phyloP scores from a whole-genome alignment of 2,329 filamentous ascomycete species.

The Hortaea sp. region DNA sequence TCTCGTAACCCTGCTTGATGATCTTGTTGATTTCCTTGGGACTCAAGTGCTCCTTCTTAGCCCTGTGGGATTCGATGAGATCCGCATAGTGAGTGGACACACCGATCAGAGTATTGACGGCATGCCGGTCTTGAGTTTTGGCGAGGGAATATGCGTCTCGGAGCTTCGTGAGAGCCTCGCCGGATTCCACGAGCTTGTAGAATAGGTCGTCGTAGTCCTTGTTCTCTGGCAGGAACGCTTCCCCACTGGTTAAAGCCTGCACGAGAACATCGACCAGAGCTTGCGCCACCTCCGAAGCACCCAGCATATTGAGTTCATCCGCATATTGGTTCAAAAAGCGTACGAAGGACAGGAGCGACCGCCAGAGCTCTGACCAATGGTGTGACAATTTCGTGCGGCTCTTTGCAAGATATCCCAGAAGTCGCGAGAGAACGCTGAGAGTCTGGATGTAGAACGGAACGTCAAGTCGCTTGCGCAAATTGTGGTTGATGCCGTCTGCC shows the following conservation, averaged over 20 bases:
- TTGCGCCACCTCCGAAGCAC: conserved; percentile 65
- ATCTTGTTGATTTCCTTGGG: conserved; percentile 77
- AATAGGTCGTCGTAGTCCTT: conserved; percentile 91
- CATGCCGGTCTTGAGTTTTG: conserved; percentile 39
- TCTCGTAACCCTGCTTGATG: conserved; percentile 95
- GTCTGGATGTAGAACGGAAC: conserved; percentile 60
- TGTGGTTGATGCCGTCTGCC: conserved; percentile 88
- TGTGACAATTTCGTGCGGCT: conserved; percentile 72
- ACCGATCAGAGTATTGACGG: conserved; percentile 74
- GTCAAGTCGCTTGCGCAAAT: conserved; percentile 75
- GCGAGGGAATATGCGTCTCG: conserved; percentile 58
- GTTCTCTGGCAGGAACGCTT: conserved; percentile 80
- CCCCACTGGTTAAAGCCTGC: conserved; percentile 73
- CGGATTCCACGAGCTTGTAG: conserved; percentile 93
- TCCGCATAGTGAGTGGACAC: conserved; percentile 81
- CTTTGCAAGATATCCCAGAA: conserved; percentile 74
- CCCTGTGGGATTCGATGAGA: conserved; percentile 54
- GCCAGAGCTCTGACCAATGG: conserved; percentile 94
- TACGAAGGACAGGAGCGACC: conserved; percentile 74
- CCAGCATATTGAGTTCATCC: conserved; percentile 60
- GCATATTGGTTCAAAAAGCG: conserved; percentile 85
- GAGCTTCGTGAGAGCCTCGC: conserved; percentile 73
- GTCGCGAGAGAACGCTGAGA: conserved; percentile 69
- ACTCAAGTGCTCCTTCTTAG: conserved; percentile 54
- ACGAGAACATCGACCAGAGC: conserved; percentile 74